These are phyloP conservation scores for Leucoagaricus sp. DNA, from an alignment of 1,284 basidiomycete species.

Conservation along the genomic window DNA sequence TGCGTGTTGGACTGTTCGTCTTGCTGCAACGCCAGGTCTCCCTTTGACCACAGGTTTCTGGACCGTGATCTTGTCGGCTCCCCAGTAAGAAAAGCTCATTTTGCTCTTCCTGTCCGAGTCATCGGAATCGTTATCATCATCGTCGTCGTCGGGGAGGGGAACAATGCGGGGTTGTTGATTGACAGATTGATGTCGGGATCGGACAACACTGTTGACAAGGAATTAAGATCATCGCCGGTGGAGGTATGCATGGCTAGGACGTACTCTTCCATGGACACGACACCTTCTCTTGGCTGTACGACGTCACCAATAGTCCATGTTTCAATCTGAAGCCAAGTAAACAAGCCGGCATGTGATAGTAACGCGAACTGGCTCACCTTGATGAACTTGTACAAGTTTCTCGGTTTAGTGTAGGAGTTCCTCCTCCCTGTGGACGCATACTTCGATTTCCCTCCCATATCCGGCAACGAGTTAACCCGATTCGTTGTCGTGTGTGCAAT, in stretches of 20 bases:
- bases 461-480: conserved; percentile 73
- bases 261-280: conserved; percentile 85
- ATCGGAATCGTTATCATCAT: conserved; percentile 65
- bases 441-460: conserved; percentile 77
- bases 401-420: conserved; percentile 72
- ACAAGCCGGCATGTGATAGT: neutral
- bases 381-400: conserved; percentile 89
- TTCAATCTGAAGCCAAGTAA: conserved; percentile 60
- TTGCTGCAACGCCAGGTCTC: conserved; percentile 39
- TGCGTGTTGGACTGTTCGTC: conserved; percentile 51
- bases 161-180: conserved; percentile 61
- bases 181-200: conserved; percentile 61
- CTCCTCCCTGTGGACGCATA: conserved; percentile 76
- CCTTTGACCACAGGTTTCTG: conserved; percentile 72
- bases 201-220: conserved; percentile 55
- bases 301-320: conserved; percentile 85
- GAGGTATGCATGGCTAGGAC: conserved; percentile 33
- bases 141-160: conserved; percentile 69
- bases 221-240: conserved; percentile 14
- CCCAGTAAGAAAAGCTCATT: conserved; percentile 91
- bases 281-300: conserved; percentile 68
- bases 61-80: conserved; percentile 83
- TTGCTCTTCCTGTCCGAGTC: conserved; percentile 87
- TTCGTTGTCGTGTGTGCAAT: conserved; percentile 73
- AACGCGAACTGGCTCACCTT: conserved; percentile 49